Percentiles rank a stretch among this genome's conserved stretches.
phyloP scores from a whole-genome alignment of 371 early-diverging fungal genomes.

The Zancudomyces culisetae region DNA sequence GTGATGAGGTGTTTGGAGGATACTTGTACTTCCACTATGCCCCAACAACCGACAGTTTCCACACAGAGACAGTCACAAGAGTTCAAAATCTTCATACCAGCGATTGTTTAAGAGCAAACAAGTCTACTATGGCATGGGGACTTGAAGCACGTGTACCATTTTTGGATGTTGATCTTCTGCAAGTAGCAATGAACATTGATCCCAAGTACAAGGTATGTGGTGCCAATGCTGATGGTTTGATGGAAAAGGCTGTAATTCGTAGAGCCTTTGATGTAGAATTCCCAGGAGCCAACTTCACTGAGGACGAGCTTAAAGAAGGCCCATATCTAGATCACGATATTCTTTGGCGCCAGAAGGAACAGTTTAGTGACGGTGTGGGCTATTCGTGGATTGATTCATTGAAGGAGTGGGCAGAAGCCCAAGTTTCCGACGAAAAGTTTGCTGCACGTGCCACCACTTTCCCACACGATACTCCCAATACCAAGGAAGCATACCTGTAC shows the following conservation, averaged over 20 bases:
- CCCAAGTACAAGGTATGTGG: slow-evolving; percentile 57
- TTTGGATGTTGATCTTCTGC: slow-evolving; percentile 72
- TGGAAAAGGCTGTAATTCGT: slow-evolving; percentile 55
- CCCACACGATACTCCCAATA: slow-evolving; percentile 74
- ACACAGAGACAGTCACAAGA: slow-evolving; percentile 69
- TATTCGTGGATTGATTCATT: slow-evolving; percentile 90
- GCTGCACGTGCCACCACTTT: slow-evolving; percentile 46
- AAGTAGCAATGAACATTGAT: slow-evolving; percentile 66
- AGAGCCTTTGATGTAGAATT: slow-evolving; percentile 24
- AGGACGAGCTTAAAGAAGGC: slow-evolving; percentile 18
- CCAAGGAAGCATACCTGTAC: slow-evolving; percentile 92
- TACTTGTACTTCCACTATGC: slow-evolving; percentile 94
- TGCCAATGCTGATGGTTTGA: slow-evolving; percentile 24
- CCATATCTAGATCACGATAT: slow-evolving; percentile 81
- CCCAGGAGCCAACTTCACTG: slow-evolving; percentile 19
- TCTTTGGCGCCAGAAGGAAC: slow-evolving; percentile 95
- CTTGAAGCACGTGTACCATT: slow-evolving; percentile 95
- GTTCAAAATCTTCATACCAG: slow-evolving; percentile 87
- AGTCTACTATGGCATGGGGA: slow-evolving; percentile 97
- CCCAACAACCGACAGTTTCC: slow-evolving; percentile 60
- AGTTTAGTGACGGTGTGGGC: slow-evolving; percentile 94
- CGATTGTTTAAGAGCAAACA: slow-evolving; percentile 92
- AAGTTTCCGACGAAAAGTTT: slow-evolving; percentile 58
- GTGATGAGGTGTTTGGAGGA: slow-evolving; percentile 92
- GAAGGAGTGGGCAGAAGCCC: slow-evolving; percentile 42